phyloP scores from a whole-genome alignment of 1,284 basidiomycete species.

The Salmacisia buchloeana region DNA sequence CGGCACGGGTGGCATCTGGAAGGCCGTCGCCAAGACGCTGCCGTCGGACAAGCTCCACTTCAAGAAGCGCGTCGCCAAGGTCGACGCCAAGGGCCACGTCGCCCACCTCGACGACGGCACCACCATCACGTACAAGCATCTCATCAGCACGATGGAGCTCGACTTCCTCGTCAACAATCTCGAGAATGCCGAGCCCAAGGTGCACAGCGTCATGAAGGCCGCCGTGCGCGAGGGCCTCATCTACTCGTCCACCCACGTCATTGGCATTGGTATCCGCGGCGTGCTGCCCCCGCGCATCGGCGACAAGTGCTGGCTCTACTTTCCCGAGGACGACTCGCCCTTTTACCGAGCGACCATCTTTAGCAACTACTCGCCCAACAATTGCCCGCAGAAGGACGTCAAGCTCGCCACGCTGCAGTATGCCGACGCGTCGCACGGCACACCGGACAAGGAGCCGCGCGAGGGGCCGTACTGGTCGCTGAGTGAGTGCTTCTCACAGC shows the following conservation, averaged over 20 bases:
- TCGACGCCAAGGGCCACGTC: conserved; percentile 53
- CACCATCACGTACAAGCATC: conserved; percentile 53
- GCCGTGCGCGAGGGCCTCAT: conserved; percentile 53
- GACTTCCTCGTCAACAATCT: conserved; percentile 52
- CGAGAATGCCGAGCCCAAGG: conserved; percentile 47
- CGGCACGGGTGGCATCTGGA: conserved; percentile 59
- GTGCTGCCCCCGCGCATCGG: conserved; percentile 55
- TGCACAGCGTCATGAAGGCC: conserved; percentile 50
- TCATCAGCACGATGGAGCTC: conserved; percentile 56
- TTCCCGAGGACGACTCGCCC: conserved; percentile 56
- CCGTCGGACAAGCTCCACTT: conserved; percentile 53
- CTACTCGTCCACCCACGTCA: conserved; percentile 56
- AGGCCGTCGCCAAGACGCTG: conserved; percentile 55
- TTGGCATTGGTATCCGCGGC: conserved; percentile 57
- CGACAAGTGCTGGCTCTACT: conserved; percentile 57
- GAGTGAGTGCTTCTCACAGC: conserved; percentile 11
- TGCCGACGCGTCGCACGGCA: conserved; percentile 53
- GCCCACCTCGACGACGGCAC: conserved; percentile 53
- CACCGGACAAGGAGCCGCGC: conserved; percentile 49
- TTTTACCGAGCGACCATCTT: conserved; percentile 60
- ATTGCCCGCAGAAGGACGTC: conserved; percentile 52
- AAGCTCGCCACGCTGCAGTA: conserved; percentile 55
- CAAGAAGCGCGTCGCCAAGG: conserved; percentile 50
- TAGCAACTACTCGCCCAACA: conserved; percentile 58
- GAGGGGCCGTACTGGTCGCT: conserved; percentile 55